phyloP scores from a whole-genome alignment of 768 basidiomycete species.

The Suillus occidentalis region DNA sequence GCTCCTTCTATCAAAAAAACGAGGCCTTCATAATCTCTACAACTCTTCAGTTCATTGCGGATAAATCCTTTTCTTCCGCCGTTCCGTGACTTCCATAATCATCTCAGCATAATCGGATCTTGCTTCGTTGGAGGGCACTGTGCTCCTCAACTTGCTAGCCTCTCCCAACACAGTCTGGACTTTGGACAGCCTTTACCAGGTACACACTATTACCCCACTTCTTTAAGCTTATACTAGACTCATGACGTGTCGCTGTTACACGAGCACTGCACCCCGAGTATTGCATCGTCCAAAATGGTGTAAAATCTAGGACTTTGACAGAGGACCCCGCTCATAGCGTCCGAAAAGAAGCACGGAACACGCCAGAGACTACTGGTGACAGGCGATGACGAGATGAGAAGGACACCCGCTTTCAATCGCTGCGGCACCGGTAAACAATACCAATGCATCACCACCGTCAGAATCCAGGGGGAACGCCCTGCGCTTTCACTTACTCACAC shows the following conservation, averaged over 20 bases:
- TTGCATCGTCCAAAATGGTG: neutral
- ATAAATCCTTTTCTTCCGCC: neutral
- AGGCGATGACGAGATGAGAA: conserved; percentile 1
- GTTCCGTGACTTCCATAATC: neutral
- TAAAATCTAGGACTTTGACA: neutral
- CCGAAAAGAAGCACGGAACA: conserved; percentile 2
- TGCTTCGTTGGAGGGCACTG: too few relatives aligned
- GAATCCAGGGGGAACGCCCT: neutral
- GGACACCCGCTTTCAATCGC: neutral
- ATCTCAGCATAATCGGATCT: neutral
- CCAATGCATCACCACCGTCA: neutral
- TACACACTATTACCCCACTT: neutral
- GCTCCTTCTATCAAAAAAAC: conserved; percentile 2
- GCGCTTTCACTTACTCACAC: neutral
- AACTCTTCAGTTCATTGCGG: neutral
- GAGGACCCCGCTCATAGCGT: neutral
- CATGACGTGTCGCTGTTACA: neutral
- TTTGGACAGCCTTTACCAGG: neutral
- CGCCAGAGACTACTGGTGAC: neutral
- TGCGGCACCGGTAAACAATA: neutral
- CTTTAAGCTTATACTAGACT: neutral
- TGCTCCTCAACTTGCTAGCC: too few relatives aligned
- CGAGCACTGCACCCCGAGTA: neutral
- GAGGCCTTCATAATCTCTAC: neutral
- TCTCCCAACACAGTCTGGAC: neutral